phyloP scores from a whole-genome alignment of 1,284 basidiomycete species.

The Golubevia pallescens region DNA sequence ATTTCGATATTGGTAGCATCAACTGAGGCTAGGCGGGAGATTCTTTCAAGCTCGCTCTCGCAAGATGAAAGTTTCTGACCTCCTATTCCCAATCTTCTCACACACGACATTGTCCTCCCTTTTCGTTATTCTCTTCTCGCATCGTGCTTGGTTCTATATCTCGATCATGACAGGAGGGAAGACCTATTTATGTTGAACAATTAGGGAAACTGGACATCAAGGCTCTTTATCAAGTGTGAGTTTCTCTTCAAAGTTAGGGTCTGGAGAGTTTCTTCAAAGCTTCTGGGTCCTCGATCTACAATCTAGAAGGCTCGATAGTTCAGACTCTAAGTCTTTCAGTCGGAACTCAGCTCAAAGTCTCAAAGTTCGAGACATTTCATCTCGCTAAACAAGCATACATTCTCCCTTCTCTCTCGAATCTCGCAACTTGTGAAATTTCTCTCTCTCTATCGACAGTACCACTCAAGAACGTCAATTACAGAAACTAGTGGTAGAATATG shows the following conservation, averaged over 20 bases:
- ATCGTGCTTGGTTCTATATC: neutral
- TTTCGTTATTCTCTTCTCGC: neutral
- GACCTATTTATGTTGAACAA: constrained; percentile 61
- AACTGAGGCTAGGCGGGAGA: no score
- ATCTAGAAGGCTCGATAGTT: no score
- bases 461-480: constrained; percentile 87
- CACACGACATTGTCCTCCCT: no score
- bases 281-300: no score
- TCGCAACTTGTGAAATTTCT: neutral
- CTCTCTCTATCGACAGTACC: constrained; percentile 69
- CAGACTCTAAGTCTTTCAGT: no score
- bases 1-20: no score
- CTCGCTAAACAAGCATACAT: constrained; percentile 74
- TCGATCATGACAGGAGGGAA: constrained; percentile 31
- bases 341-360: no score
- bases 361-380: neutral
- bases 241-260: neutral
- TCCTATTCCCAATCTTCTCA: no score
- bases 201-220: constrained; percentile 61
- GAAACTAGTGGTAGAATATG: constrained; percentile 91
- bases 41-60: no score
- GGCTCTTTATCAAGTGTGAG: constrained; percentile 54
- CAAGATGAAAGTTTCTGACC: no score
- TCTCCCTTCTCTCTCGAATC: neutral
- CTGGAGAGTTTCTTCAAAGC: no score